These are phyloP conservation scores for Aureobasidium sp. DNA, from an alignment of 2,329 filamentous ascomycete species.

Conservation along the genomic window DNA sequence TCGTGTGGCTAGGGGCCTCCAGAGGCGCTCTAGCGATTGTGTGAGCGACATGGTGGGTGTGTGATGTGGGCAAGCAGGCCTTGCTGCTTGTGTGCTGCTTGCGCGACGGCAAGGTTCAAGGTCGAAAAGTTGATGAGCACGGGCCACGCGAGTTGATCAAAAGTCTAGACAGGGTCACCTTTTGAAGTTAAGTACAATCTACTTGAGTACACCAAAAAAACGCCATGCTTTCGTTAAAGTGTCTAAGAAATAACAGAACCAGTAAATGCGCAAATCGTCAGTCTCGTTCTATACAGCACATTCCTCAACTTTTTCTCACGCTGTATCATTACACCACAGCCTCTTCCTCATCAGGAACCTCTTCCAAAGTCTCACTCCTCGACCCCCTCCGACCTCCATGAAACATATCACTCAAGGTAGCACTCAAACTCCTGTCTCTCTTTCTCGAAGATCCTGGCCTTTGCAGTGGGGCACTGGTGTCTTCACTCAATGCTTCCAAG, in stretches of 20 bases:
- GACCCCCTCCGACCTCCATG: background rate
- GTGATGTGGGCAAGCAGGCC: background rate
- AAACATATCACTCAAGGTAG: constrained; percentile 9
- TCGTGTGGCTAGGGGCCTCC: background rate
- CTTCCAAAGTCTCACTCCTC: background rate
- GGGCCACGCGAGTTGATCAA: background rate
- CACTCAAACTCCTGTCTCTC: constrained; percentile 2
- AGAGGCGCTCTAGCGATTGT: constrained; percentile 9
- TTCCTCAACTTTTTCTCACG: background rate
- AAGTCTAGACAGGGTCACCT: background rate
- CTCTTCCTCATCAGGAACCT: background rate
- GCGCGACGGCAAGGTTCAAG: background rate
- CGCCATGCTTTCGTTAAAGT: background rate
- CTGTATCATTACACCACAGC: background rate
- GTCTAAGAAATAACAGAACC: too few species aligned
- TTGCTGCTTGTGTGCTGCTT: background rate
- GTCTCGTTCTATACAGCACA: too few species aligned
- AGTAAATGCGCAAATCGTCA: too few species aligned
- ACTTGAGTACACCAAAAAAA: background rate
- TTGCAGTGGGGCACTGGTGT: background rate
- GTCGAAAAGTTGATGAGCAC: constrained; percentile 1
- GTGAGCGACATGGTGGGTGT: constrained; percentile 1
- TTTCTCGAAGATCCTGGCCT: background rate
- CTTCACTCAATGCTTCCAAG: background rate
- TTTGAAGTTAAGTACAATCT: background rate